Base-by-base conservation (phyloP, 768 basidiomycete genomes). In the Suillus subluteus region DNA sequence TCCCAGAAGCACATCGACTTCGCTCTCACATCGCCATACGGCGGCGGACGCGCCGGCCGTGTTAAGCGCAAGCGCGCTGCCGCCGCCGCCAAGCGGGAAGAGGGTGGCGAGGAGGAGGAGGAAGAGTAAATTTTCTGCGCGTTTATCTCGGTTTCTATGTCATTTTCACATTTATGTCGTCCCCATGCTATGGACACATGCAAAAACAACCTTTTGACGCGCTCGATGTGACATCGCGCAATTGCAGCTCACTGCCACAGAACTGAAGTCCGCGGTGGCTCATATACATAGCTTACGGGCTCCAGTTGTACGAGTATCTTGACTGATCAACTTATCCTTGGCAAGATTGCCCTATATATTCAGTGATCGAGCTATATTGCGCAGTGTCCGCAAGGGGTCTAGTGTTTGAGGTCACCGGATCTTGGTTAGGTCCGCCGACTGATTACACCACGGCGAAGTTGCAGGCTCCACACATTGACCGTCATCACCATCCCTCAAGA, bases 1-100 rank as follows among this genome's bases (percentile, higher is more conserved):
- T 97, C 95, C 68, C 96, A 98, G 87, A 99, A 99, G 78, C 98
- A 99, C 88, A 97, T 99, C 79, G 98, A 99, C 88, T 99, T 98
- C 78, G 92, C 97, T 55, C 90, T 96, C 73, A 96, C 92, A 66
- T 98, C 96, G 69, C 96, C 97, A 65, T 97, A 94, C 76, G 97
- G 96, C 78, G 97, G 97, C 75, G 96, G 92, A 72, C 90, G 92
- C 68, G 84, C 94, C 69, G 96, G 96, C 73, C 97, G 97, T 72
- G 95, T 96, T 78, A 98, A 99, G 94, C 91, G 97, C 81, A 99
- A 98, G 92, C 94, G 96, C 76, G 94, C 92, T 67, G 90, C 90
- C 69, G 94, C 94, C 54, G 96, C 95, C 68, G 94, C 91, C 70
- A 94, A 92, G 85, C 93, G 90, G 84, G 93, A 91, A 72, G 94